Conservation (phyloP, 2,329 filamentous ascomycete species). For the Fusarium anthophilum region DNA sequence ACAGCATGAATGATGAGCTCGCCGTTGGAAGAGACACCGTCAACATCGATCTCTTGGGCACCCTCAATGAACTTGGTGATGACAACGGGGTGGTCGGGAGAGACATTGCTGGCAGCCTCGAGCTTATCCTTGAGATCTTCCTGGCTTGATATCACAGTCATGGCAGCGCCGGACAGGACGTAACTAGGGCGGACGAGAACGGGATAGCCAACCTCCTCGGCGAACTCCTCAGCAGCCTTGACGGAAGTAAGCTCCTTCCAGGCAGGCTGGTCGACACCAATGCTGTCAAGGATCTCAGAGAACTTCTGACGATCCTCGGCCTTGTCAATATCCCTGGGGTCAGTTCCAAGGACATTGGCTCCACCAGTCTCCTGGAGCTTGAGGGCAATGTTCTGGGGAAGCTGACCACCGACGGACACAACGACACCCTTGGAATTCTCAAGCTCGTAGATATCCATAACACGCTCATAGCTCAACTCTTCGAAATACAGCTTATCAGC, state of each 20-base stretch:
- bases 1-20: conserved; percentile 91
- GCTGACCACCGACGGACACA: conserved; percentile 93
- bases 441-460: conserved; percentile 98
- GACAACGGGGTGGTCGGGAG: conserved; percentile 95
- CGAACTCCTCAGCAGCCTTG: conserved; percentile 86
- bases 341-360: conserved; percentile 90
- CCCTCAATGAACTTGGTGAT: conserved; percentile 99
- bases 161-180: conserved; percentile 95
- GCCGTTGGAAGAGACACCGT: conserved; percentile 87
- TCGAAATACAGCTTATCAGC: conserved; percentile 97
- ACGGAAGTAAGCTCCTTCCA: conserved; percentile 98
- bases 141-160: conserved; percentile 93
- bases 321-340: conserved; percentile 95
- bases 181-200: conserved; percentile 95
- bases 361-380: conserved; percentile 90
- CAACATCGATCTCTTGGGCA: conserved; percentile 95
- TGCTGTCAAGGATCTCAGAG: conserved; percentile 95
- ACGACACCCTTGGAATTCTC: conserved; percentile 87
- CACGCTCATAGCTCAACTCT: conserved; percentile 94
- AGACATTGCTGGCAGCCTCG: conserved; percentile 87
- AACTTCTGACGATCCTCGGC: conserved; percentile 99
- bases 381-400: conserved; percentile 97
- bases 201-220: conserved; percentile 86
- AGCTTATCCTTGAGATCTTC: conserved; percentile 96
- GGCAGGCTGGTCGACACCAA: conserved; percentile 94